Evolutionary conservation across 768 basidiomycete species (phyloP), one percentile per base, ranked within the genome.

Genomic region (Galerina marginata): DNA sequence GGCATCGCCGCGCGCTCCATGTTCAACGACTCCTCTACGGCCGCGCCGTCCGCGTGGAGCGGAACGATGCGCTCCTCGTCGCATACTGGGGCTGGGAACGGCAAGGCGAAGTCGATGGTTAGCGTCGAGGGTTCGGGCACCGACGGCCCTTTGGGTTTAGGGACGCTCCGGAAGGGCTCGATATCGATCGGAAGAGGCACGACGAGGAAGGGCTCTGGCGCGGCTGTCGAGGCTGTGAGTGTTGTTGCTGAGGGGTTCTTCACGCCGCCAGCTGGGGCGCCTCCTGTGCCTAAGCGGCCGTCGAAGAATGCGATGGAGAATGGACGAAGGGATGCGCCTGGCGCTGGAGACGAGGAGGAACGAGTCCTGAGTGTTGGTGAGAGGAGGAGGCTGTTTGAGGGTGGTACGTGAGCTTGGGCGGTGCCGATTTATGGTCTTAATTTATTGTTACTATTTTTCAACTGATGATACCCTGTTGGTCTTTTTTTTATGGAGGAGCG

Each of bases 161-260:
- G 77, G 9, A 77, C 69, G 9, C 65, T 65, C 12, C 72, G 75
- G 47, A 69, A 79, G 56, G 78, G 77, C 9, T 86, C 87, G n/a
- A 88, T 91, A 60, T 77, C 86, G 12, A 72, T 91, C 57, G 89
- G 90, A 54, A 75, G 85, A 39, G 87, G 85, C 16, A 85, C 85
- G 61, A 82, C 77, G 67, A 71, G 78, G 65, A 92, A 92, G 77
- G 74, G 83, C 45, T 79, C 81, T 54, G 92, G 89, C 14, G 85
- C 90, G 20, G 89, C 85, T 33, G 92, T 93, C 58, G 89, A 91
- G 75, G 88, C 91, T 26, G 71, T 89, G 46, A 82, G 91, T 15
- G 79, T 94, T 47, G 92, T 89, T 36, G 92, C 91, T 37, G 81
- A 81, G 20, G 93, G 92, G 0, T 93, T 93, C 70, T 94, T 94